Evolutionary conservation across 2,329 filamentous ascomycete species (phyloP).

Genomic region (Trichoderma citrinoviride): DNA sequence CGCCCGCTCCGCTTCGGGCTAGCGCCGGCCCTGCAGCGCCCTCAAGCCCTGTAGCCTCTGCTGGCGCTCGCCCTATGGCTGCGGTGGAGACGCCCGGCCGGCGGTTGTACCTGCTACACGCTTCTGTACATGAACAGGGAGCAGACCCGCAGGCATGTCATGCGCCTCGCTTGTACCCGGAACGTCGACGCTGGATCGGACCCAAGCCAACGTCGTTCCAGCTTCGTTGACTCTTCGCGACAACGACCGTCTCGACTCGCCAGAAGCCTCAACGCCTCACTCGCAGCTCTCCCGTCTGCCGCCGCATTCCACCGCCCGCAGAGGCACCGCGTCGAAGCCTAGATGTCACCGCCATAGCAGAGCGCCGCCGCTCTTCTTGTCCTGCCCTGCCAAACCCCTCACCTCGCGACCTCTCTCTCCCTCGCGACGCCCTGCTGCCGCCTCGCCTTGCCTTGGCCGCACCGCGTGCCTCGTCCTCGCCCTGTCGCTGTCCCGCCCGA

Average conservation of each 20-base stretch:
- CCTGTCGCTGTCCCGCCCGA: neutral
- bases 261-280: neutral
- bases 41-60: conserved; percentile 3
- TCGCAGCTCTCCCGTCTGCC: neutral
- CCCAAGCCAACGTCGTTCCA: conserved; percentile 8
- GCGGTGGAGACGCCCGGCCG: neutral
- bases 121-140: conserved; percentile 1
- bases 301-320: neutral
- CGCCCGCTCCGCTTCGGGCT: conserved; percentile 14
- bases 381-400: conserved; percentile 24
- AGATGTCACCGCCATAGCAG: conserved; percentile 40
- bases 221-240: conserved; percentile 12
- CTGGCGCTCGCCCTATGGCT: conserved; percentile 17
- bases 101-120: conserved; percentile 17
- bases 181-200: conserved; percentile 10
- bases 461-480: conserved; percentile 14
- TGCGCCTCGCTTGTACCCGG: conserved; percentile 21
- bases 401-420: conserved; percentile 11
- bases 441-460: neutral
- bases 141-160: conserved; percentile 11
- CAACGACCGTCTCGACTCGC: neutral
- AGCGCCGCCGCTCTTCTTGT: conserved; percentile 24
- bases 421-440: conserved; percentile 16
- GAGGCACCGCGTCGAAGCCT: neutral
- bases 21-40: conserved; percentile 18